Conservation (phyloP, 768 basidiomycete genomes). For the Suillus subaureus region DNA sequence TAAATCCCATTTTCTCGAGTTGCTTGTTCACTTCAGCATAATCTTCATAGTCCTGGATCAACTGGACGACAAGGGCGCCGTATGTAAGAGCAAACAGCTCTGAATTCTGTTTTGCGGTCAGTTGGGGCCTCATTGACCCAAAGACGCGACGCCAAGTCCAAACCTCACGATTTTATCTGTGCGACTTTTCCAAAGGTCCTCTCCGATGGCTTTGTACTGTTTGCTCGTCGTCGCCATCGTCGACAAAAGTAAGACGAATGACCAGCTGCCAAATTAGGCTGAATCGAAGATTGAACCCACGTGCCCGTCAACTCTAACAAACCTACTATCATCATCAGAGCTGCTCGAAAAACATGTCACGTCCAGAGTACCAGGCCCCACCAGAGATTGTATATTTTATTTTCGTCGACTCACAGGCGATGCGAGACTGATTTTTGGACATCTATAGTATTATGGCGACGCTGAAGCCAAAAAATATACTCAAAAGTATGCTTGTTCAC, state of each 20-base stretch:
- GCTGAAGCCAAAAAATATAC: slow-evolving; percentile 96
- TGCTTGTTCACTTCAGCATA: slow-evolving; percentile 95
- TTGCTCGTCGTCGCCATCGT: slow-evolving; percentile 75
- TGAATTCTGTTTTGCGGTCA: slow-evolving; percentile 69
- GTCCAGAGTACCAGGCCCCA: slow-evolving; percentile 87
- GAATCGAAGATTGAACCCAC: not conserved
- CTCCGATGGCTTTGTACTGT: slow-evolving; percentile 86
- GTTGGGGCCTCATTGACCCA: slow-evolving; percentile 23
- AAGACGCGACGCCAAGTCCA: slow-evolving; percentile 11
- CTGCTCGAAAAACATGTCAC: slow-evolving; percentile 56
- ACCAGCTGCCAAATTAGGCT: slow-evolving; percentile 6
- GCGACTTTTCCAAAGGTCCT: slow-evolving; percentile 94
- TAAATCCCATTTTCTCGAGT: slow-evolving; percentile 99
- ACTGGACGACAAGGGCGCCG: slow-evolving; percentile 95
- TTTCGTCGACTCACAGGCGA: not conserved
- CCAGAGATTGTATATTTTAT: slow-evolving; percentile 78
- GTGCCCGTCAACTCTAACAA: not conserved
- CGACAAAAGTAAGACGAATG: slow-evolving; percentile 8
- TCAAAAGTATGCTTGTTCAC: slow-evolving; percentile 63
- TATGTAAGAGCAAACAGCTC: slow-evolving; percentile 97
- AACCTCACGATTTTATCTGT: slow-evolving; percentile 90
- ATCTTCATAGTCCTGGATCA: slow-evolving; percentile 99
- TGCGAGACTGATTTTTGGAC: slow-evolving; percentile 1
- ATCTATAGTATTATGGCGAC: slow-evolving; percentile 90
- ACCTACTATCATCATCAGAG: slow-evolving; percentile 5